phyloP scores from a whole-genome alignment of 352 stramenopile species.

The Pythium oligandrum region DNA sequence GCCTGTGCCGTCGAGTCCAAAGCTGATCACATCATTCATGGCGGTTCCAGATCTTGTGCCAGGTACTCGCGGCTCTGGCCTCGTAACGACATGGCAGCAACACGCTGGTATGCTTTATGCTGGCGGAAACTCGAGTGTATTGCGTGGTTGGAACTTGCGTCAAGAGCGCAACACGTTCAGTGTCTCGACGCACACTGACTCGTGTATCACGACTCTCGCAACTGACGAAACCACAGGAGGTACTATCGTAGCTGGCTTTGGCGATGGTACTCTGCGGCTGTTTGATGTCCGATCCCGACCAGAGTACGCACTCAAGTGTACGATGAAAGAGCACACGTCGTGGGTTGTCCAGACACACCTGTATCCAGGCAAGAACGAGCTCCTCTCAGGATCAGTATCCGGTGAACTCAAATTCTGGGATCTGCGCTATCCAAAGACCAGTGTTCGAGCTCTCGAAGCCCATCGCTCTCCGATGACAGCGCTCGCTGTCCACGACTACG shows the following conservation, averaged over 20 bases:
- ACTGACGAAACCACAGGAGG: conserved; percentile 62
- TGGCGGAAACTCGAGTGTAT: conserved; percentile 88
- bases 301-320: conserved; percentile 60
- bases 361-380: conserved; percentile 74
- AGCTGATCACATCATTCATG: conserved; percentile 90
- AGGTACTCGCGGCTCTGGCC: conserved; percentile 87
- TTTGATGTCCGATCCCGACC: conserved; percentile 91
- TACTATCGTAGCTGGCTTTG: conserved; percentile 90
- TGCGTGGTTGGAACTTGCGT: conserved; percentile 95
- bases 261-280: conserved; percentile 92
- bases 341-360: conserved; percentile 95
- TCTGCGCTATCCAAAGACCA: conserved; percentile 82
- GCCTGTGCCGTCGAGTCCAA: conserved; percentile 37
- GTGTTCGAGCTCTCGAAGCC: conserved; percentile 84
- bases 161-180: conserved; percentile 84
- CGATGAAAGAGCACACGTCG: conserved; percentile 89
- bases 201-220: conserved; percentile 88
- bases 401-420: conserved; percentile 98
- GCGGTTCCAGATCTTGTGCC: conserved; percentile 91
- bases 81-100: conserved; percentile 97
- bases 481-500: conserved; percentile 92
- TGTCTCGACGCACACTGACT: conserved; percentile 86
- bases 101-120: conserved; percentile 85
- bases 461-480: conserved; percentile 95
- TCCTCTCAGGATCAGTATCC: conserved; percentile 93